Evolutionary conservation across 345 rosid genomes (phyloP), one percentile per base, ranked within the genome.

Genomic region (Anastatica hierochuntica): DNA sequence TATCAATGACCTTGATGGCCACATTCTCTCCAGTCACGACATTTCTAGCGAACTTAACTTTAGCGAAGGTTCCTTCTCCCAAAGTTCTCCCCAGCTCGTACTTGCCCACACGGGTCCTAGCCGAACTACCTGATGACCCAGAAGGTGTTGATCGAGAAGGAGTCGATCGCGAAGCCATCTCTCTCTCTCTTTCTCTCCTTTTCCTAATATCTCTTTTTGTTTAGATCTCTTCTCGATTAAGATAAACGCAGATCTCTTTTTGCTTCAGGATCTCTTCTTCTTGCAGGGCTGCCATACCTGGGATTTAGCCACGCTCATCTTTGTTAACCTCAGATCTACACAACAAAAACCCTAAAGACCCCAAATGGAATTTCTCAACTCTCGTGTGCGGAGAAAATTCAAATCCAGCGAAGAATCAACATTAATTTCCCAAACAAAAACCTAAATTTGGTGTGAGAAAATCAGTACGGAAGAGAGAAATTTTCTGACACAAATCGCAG

Each of bases 281-380:
- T 92, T 88, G 71, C 98, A 88, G 1, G 98, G 98, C 63, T 92
- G 98, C 98, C 98, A 92, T 4, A 92, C 85, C 75, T 83, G 96
- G 36, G 96, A 88, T 86, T 92, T 92, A 10, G 72, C 76, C 40
- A 88, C 76, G 52, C 80, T 92, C 95, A 83, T 85, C 23, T 61
- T 58, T 33, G 8, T 0, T 23, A 10, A 12, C n/a, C 23, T 11
- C 18, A 61, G 67, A 67, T 66, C 59, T 53, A 27, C 7, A 49
- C 33, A 46, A 26, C 33, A 29, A 34, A 53, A 66, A 58, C 55
- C 53, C 59, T 51, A 49, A 11, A 45, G 61, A 53, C 31, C 37
- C 1, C 11, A 11, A 23, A 15, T 10, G 17, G 10, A 13, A 2
- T 59, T 62, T 4, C 2, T 29, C 59, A 68, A 61, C 40, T 26